Conservation (phyloP, 176 grass and related monocot species). For the Thinopyrum elongatum region DNA sequence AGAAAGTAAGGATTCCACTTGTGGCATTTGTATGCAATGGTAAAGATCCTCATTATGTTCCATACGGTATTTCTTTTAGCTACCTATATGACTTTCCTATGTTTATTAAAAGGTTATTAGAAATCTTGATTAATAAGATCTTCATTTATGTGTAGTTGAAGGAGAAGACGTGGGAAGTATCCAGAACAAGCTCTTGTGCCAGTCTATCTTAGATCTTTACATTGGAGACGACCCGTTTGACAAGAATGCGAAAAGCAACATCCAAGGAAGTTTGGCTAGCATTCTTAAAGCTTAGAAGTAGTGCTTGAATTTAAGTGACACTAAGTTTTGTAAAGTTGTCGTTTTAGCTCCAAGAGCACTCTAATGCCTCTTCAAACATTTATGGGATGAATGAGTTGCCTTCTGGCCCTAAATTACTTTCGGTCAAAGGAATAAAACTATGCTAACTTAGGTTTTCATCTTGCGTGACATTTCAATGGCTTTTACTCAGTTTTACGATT, state of each 20-base stretch:
- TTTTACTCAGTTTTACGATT: neutral
- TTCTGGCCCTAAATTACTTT: neutral
- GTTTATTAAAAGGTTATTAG: neutral
- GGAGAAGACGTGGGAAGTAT: constrained; percentile 67
- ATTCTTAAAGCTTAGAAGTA: constrained; percentile 35
- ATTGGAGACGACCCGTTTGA: constrained; percentile 89
- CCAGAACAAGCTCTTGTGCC: constrained; percentile 81
- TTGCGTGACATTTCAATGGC: neutral
- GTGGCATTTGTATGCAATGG: neutral
- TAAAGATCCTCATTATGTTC: neutral
- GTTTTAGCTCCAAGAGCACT: neutral
- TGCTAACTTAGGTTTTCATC: neutral
- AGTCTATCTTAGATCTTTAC: constrained; percentile 91
- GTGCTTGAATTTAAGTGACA: neutral
- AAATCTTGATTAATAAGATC: neutral
- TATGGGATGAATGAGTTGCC: neutral
- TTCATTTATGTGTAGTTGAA: constrained; percentile 43
- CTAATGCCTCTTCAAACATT: neutral
- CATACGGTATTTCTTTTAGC: neutral
- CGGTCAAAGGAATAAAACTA: neutral
- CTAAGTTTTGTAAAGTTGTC: neutral
- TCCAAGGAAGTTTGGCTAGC: constrained; percentile 59
- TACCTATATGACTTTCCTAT: neutral
- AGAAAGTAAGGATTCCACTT: neutral
- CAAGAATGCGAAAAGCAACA: constrained; percentile 59